These are phyloP conservation scores for Backusella morwellensis DNA, from an alignment of 192 early-diverging fungal genomes.

Conservation along the genomic window DNA sequence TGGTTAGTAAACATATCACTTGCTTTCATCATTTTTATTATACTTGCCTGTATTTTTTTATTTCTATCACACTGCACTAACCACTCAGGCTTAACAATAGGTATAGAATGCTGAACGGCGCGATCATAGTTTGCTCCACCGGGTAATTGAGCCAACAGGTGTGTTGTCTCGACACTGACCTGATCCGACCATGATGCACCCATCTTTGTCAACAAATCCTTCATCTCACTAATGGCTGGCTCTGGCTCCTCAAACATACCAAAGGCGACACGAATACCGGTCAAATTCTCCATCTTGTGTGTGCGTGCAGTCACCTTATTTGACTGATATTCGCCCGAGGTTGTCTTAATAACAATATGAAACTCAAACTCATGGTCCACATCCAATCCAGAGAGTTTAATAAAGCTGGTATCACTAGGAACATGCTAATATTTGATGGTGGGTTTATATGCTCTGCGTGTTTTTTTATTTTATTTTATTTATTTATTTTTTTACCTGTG, in stretches of 20 bases:
- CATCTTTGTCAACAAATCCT: constrained; percentile 74
- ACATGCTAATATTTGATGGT: constrained; percentile 29
- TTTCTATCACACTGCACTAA: constrained; percentile 87
- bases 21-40: not conserved
- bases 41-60: constrained; percentile 76
- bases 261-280: constrained; percentile 96
- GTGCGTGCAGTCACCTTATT: constrained; percentile 78
- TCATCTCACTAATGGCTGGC: constrained; percentile 71
- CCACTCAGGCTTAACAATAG: constrained; percentile 95
- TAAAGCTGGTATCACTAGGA: constrained; percentile 46
- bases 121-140: constrained; percentile 86
- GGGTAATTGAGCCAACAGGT: constrained; percentile 83
- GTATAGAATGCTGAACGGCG: constrained; percentile 88
- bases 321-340: constrained; percentile 80
- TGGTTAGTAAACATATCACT: not conserved
- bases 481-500: constrained; percentile 47
- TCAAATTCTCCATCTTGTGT: constrained; percentile 94
- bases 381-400: constrained; percentile 89
- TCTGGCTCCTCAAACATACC: constrained; percentile 79
- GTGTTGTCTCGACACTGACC: constrained; percentile 86
- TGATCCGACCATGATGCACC: constrained; percentile 87
- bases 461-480: constrained; percentile 9
- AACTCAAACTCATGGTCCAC: constrained; percentile 90
- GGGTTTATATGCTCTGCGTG: too few species aligned
- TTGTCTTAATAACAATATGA: constrained; percentile 86